Base-by-base conservation (phyloP, 495 filamentous ascomycete species). In the Eremomyces bilateralis region DNA sequence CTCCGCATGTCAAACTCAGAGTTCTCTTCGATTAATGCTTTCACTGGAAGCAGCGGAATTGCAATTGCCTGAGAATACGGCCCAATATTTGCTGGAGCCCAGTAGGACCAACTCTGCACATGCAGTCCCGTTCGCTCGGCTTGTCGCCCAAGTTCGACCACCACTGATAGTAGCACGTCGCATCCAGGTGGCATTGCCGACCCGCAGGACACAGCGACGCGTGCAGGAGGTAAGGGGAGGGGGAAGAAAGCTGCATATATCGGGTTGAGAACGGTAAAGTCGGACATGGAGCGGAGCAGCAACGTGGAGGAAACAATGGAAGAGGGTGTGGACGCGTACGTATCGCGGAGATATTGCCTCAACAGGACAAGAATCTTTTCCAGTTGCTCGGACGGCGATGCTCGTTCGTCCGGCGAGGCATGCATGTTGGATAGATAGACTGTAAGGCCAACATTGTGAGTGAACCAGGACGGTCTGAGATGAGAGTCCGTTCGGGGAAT, bases 41-140 rank as follows among this genome's bases (percentile, higher is more conserved):
- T 40, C 38, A 20, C 37, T 34, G 38, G 20, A 30, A 3, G 3
- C 29, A 67, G 38, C 20, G 70, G 70, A 15, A 71, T 51, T 13
- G 69, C 60, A 31, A 88, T 71, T 1, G 88, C 81, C 56, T 99
- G 88, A 10, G 81, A 90, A 51, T 99, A 99, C 0, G 90, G 88
- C 0, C 88, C 88, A 35, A 99, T 99, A 43, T 95, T 95, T 4
- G 90, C 84, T 0, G 88, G 88, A 1, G 88, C 90, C 88, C 88
- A 99, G 62, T 95, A 94, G 2, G 79, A 88, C 18, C 78, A 64
- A 12, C 77, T 82, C 49, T 95, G 90, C 2, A 99, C 83, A 51
- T 99, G 88, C 1, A 99, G 63, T 1, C 72, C 72, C 46, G 40
- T 11, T 32, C 35, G n/a, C 40, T 33, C 13, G 48, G 45, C 13